phyloP scores from a whole-genome alignment of 805 yeast genomes.

The Zygosaccharomyces bailii region DNA sequence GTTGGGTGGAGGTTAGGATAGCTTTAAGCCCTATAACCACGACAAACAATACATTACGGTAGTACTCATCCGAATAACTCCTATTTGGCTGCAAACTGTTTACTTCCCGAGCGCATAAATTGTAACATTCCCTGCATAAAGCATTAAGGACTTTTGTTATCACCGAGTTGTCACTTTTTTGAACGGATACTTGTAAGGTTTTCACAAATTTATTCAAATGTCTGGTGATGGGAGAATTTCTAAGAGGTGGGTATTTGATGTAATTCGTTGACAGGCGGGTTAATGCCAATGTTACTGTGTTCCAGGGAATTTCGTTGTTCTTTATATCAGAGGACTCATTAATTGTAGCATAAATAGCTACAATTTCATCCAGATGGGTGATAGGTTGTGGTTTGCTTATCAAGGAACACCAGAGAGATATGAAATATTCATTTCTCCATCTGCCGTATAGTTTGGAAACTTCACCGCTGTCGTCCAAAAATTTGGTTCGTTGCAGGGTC shows the following conservation, averaged over 20 bases:
- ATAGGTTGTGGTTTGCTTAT: background rate
- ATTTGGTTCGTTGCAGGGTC: constrained; percentile 19
- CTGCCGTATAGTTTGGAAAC: constrained; percentile 14
- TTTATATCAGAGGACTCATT: constrained; percentile 8
- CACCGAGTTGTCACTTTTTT: constrained; percentile 1
- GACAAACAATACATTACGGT: constrained; percentile 23
- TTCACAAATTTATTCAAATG: constrained; percentile 26
- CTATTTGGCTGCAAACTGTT: constrained; percentile 11
- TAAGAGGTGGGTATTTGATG: constrained; percentile 8
- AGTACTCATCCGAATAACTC: constrained; percentile 17
- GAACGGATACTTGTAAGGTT: constrained; percentile 19
- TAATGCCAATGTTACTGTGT: constrained; percentile 15
- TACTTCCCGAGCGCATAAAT: constrained; percentile 18
- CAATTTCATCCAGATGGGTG: constrained; percentile 6
- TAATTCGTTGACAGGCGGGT: constrained; percentile 15
- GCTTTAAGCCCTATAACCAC: constrained; percentile 20
- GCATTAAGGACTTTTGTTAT: constrained; percentile 11
- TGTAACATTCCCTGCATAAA: constrained; percentile 13
- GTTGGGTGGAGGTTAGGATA: constrained; percentile 12
- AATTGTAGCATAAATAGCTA: constrained; percentile 17
- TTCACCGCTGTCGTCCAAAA: constrained; percentile 27
- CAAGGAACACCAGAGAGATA: constrained; percentile 25
- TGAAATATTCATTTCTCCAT: constrained; percentile 23
- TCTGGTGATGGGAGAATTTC: constrained; percentile 9
- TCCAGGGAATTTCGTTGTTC: constrained; percentile 16